A percentile compares a stretch with the other conserved stretches of the same genome.
These are phyloP conservation scores for Talaromyces thailandensis DNA, from an alignment of 495 filamentous ascomycete species.

Conservation along the genomic window DNA sequence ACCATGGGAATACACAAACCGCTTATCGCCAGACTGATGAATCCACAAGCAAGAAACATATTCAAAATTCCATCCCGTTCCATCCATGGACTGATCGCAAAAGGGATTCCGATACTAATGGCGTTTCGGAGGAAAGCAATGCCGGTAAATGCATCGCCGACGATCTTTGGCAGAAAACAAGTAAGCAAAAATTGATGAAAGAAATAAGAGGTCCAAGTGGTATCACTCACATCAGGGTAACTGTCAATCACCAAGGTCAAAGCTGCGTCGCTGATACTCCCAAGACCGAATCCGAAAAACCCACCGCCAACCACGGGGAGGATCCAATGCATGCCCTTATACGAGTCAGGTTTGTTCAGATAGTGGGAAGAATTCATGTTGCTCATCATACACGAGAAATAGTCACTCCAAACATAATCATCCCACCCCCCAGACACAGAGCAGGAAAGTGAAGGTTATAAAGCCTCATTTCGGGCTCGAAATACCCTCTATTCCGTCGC, in stretches of 20 bases:
- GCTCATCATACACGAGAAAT: constrained; percentile 15
- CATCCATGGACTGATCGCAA: constrained; percentile 27
- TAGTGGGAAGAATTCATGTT: neutral
- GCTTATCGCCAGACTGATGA: constrained; percentile 19
- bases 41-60: constrained; percentile 25
- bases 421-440: constrained; percentile 5
- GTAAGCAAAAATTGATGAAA: neutral
- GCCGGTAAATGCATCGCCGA: constrained; percentile 26
- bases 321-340: constrained; percentile 30
- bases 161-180: constrained; percentile 15
- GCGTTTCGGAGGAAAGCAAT: constrained; percentile 27
- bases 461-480: constrained; percentile 36
- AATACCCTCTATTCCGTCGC: constrained; percentile 28
- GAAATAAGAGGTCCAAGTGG: neutral
- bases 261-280: constrained; percentile 23
- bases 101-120: constrained; percentile 23
- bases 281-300: constrained; percentile 26
- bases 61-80: constrained; percentile 16
- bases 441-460: constrained; percentile 28
- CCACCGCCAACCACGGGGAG: constrained; percentile 21
- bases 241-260: constrained; percentile 29
- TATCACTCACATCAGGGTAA: constrained; percentile 19
- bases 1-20: constrained; percentile 17
- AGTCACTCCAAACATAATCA: constrained; percentile 29
- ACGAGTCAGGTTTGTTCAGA: neutral